Base-by-base conservation (phyloP, 164 flowering plant species). In the Aristolochia californica region DNA sequence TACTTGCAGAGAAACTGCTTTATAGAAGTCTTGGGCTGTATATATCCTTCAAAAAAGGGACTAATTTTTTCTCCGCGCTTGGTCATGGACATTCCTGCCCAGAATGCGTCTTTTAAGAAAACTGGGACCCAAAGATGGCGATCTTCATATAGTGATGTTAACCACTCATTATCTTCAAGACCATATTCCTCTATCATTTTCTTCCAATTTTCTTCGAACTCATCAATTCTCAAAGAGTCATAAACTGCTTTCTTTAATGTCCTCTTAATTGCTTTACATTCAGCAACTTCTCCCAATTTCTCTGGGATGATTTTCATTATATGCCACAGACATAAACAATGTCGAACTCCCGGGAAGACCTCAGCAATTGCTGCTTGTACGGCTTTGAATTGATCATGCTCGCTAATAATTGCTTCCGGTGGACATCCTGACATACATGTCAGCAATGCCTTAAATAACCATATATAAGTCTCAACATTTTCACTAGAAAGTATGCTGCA, bases 1-100 rank as follows among this genome's bases (percentile, higher is more conserved):
- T 79, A 87, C 56, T 75, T 73, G 45, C 76, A 83, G 24, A 87
- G 75, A 72, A 84, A 87, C 63, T 87, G 85, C 65, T 81, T 81
- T 62, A 87, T 60, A 25, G 85, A 76, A 34, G 87, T 84, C 57
- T 81, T 80, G 56, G 71, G 75, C 65, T 81, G 79, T 45, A 84
- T 64, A 48, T 74, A 78, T 20, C 68, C 77, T 47, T 81, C 84
- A 61, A 84, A 87, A 68, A 81, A 81, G 13, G 83, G 60, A 60
- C 44, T 64, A 44, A 78, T 28, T 20, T 51, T 57, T 63, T 83
- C 96, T 16, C 70, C 72, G 3, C 61, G 76, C 16, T 72, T 69
- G 1, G 72, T 65, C 47, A 73, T 55, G 18, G 80, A 71, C 74
- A 85, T 66, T 47, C 91, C 89, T 20, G 87, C 87, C 68, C 79